phyloP scores from a whole-genome alignment of 176 grass and related monocot genomes.

The Melocanna baccifera region DNA sequence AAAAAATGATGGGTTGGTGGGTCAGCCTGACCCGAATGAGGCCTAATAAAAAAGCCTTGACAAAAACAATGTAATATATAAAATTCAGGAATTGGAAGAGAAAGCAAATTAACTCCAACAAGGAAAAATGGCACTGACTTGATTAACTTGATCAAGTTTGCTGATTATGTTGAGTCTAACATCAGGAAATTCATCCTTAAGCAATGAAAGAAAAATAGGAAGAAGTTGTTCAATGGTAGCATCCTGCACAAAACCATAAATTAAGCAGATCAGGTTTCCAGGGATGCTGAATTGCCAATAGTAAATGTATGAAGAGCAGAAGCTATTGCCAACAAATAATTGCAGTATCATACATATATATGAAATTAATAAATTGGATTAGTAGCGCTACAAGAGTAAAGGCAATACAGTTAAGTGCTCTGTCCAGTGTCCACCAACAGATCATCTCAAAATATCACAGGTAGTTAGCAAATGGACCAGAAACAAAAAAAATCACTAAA shows the following conservation, averaged over 20 bases:
- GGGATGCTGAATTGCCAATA: background rate
- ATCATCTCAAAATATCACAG: background rate
- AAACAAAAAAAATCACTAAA: background rate
- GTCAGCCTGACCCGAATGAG: background rate
- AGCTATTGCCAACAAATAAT: conserved; percentile 2
- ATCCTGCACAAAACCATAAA: conserved; percentile 53
- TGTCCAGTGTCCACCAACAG: background rate
- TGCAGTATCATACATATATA: background rate
- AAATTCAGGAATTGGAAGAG: background rate
- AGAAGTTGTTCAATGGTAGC: conserved; percentile 89
- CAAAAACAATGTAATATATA: background rate
- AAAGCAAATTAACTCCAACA: background rate
- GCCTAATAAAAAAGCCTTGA: background rate
- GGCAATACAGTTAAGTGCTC: background rate
- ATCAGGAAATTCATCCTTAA: conserved; percentile 98
- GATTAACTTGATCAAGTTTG: conserved; percentile 98
- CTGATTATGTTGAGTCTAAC: conserved; percentile 97
- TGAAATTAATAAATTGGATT: background rate
- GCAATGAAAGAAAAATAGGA: conserved; percentile 95
- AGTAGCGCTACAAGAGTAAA: background rate
- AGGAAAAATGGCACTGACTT: conserved; percentile 37
- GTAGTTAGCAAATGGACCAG: background rate
- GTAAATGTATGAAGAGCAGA: background rate
- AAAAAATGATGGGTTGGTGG: background rate
- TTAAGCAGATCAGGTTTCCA: conserved; percentile 2